Evolutionary conservation across 306 rosid species (phyloP), one percentile per base, ranked within the genome.

Genomic region (Herpetospermum pedunculosum): DNA sequence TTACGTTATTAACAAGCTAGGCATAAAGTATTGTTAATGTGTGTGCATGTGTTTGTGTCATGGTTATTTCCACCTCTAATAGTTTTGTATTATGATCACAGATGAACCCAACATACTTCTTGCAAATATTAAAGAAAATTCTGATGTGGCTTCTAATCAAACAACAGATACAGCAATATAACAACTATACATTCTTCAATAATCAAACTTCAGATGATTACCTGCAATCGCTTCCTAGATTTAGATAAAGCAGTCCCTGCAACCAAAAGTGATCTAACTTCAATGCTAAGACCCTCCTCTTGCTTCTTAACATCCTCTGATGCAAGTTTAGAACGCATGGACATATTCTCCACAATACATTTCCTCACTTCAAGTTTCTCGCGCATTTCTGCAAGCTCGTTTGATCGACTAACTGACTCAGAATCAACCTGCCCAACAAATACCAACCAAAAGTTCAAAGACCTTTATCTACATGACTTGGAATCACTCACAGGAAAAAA

Each of bases 191-290:
- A n/a, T n/a, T n/a, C n/a, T n/a, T n/a, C n/a, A n/a, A n/a, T 63
- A 34, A 63, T 37, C 70, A 63, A n/a, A 18, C 14, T 35, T 16
- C 12, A 14, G 30, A 65, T 12, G 43, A 44, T 35, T 78, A 94
- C 99, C 96, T 91, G 89, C 82, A 91, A 84, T 54, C 83, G 87
- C 83, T 80, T 87, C 80, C 88, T 84, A 64, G 95, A 54, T n/a
- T 83, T 91, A 41, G 99, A 89, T 70, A 94, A 86, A 74, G 90
- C 73, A 53, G 96, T 85, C 79, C 95, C 97, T 21, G 92, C 89
- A 71, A 91, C 86, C 90, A 91, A 84, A 55, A 94, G 87, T 6
- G 97, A 88, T 77, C 92, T 86, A 72, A 91, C 81, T 78, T 88
- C 91, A 78, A 41, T 65, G 77, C 88, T 80, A 76, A 94, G 93